Base-by-base conservation (phyloP, 2,329 filamentous ascomycete genomes). In the Cadophora sp. region DNA sequence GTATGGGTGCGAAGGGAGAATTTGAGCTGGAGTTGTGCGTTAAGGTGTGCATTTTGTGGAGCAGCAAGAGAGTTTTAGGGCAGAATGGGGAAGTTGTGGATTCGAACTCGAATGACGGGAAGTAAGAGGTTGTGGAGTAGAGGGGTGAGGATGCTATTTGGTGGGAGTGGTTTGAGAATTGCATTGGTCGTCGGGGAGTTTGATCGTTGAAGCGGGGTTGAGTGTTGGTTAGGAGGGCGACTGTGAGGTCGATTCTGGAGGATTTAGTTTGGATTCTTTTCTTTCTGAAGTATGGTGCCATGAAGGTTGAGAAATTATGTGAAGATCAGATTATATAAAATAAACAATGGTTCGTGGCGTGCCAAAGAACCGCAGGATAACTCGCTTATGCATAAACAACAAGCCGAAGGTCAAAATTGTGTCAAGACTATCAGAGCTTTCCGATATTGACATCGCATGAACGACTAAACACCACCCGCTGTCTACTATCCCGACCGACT, bases 161-260 rank as follows among this genome's bases (percentile, higher is more conserved):
- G 9, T 56, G 24, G 3, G 62, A 64, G 24, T 29, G 34, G 27
- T 64, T 64, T 9, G 53, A 27, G 16, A 27, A n/a, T 22, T 26
- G 48, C 8, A 27, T 7, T 29, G 37, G 31, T 9, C 26, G 50
- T 29, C 16, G 27, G 16, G 51, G 31, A 26, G 24, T 27, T 46
- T 56, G 50, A 29, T 56, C 24, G 22, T 16, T 29, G 48, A 64
- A 46, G 12, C 34, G 34, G 22, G 62, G 34, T 22, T 46, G 8
- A 16, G 24, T 31, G 12, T 26, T 56, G 16, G 50, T 64, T 29
- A 50, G 29, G 16, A 64, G 22, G 19, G 62, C 37, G 22, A 64
- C 62, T 12, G 46, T 22, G 29, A 64, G 62, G 19, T 64, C 62
- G 51, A 64, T 58, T 34, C 62, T 58, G 43, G 43, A 19, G 43